Base-by-base conservation (phyloP, 805 yeast genomes). In the Hanseniaspora lachancei region DNA sequence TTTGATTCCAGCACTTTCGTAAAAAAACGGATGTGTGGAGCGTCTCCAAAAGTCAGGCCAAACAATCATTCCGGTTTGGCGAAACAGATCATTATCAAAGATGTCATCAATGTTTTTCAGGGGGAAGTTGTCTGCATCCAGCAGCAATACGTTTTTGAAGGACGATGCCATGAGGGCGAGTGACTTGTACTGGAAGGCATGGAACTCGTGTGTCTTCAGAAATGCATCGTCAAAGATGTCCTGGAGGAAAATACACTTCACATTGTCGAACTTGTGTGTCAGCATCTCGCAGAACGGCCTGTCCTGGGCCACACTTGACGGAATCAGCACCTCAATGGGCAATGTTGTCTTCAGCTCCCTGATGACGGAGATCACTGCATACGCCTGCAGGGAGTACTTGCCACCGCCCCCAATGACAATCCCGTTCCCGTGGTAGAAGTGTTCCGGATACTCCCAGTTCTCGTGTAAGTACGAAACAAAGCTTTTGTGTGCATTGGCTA, bases 11-110 rank as follows among this genome's bases (percentile, higher is more conserved):
- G 86, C 87, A 60, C 87, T 80, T 35, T 78, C 77, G 67, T 84
- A 87, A 62, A 77, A 83, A 40, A 70, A 70, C 5, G 95, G 95
- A 1, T 86, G 78, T 1, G 89, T 85, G 8, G 91, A 80, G 60
- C 95, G 75, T 67, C 82, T 78, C 95, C 95, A 87, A 66, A 81
- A 87, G 68, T 87, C 96, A 1, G 95, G 95, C 91, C 95, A 87
- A 23, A 80, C 67, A 23, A 81, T 69, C 66, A 79, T 69, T 57
- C 82, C 79, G 57, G 72, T 69, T 5, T 73, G 66, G 21, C 63
- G 58, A 68, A 77, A 86, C 0, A 86, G 80, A 44, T 79, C 79
- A 12, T 75, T 68, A 5, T 69, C 70, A 64, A 87, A 84, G 21
- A 86, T 64, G 21, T 68, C 66, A 61, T 81, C 85, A 2, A 91